These are phyloP conservation scores for Wickerhamomyces subpelliculosus DNA, from an alignment of 805 yeast genomes.

Conservation along the genomic window DNA sequence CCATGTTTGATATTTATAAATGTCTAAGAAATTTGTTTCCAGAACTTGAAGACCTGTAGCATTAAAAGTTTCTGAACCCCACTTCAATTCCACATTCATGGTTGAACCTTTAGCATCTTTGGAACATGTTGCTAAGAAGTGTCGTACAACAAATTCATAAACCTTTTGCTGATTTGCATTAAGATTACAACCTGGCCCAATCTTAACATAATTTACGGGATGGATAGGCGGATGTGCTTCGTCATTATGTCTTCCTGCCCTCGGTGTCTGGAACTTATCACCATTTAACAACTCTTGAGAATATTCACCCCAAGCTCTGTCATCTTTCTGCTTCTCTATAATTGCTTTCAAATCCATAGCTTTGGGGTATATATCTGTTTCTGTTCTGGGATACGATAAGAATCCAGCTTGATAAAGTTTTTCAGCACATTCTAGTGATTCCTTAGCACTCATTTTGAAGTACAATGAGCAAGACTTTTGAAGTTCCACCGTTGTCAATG, in stretches of 20 bases:
- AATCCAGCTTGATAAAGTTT: conserved; percentile 78
- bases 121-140: conserved; percentile 89
- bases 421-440: conserved; percentile 75
- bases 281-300: conserved; percentile 39
- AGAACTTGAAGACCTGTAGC: conserved; percentile 70
- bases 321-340: conserved; percentile 52
- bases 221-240: conserved; percentile 98
- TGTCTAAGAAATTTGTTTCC: conserved; percentile 71
- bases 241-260: conserved; percentile 81
- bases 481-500: conserved; percentile 88
- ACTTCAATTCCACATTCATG: conserved; percentile 54
- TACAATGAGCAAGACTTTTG: conserved; percentile 78
- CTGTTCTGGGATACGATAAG: conserved; percentile 95
- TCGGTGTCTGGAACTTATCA: conserved; percentile 51
- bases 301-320: conserved; percentile 64
- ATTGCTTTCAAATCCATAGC: conserved; percentile 63
- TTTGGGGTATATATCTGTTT: conserved; percentile 80
- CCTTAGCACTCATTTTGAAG: conserved; percentile 75
- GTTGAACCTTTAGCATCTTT: conserved; percentile 78
- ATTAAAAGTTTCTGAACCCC: conserved; percentile 73
- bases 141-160: conserved; percentile 79
- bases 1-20: conserved; percentile 80
- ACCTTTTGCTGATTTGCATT: conserved; percentile 54
- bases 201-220: conserved; percentile 53
- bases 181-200: conserved; percentile 14